Evolutionary conservation across 2,329 filamentous ascomycete genomes (phyloP).

Genomic region (Neopestalotiopsis clavispora): DNA sequence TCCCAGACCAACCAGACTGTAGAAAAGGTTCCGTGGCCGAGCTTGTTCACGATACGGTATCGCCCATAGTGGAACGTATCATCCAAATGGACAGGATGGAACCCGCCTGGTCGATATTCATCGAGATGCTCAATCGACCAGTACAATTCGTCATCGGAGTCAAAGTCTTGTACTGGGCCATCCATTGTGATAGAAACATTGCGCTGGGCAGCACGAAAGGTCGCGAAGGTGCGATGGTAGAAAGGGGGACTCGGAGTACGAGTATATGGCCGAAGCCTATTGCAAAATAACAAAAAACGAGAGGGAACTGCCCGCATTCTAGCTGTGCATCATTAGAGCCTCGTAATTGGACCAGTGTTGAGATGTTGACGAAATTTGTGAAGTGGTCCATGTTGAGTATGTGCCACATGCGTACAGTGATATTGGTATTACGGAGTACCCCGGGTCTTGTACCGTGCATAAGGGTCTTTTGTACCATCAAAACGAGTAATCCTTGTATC

Average conservation of each 20-base stretch:
- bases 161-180: neutral
- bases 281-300: neutral
- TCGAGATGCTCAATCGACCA: constrained; percentile 16
- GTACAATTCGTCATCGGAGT: neutral
- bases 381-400: too few relatives aligned
- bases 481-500: too few relatives aligned
- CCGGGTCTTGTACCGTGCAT: too few relatives aligned
- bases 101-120: constrained; percentile 23
- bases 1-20: constrained; percentile 26
- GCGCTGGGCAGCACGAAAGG: neutral
- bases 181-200: neutral
- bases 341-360: neutral
- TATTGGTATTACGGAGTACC: too few relatives aligned
- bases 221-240: neutral
- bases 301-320: constrained; percentile 1
- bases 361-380: too few relatives aligned
- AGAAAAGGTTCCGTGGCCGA: constrained; percentile 27
- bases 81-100: constrained; percentile 30
- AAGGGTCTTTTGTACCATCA: too few relatives aligned
- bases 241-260: neutral
- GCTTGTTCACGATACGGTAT: constrained; percentile 29
- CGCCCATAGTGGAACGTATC: constrained; percentile 23
- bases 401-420: too few relatives aligned
- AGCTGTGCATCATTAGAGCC: neutral
- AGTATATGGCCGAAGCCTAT: neutral